phyloP scores from a whole-genome alignment of 257 asterid genomes.

The Solanum rostratum region DNA sequence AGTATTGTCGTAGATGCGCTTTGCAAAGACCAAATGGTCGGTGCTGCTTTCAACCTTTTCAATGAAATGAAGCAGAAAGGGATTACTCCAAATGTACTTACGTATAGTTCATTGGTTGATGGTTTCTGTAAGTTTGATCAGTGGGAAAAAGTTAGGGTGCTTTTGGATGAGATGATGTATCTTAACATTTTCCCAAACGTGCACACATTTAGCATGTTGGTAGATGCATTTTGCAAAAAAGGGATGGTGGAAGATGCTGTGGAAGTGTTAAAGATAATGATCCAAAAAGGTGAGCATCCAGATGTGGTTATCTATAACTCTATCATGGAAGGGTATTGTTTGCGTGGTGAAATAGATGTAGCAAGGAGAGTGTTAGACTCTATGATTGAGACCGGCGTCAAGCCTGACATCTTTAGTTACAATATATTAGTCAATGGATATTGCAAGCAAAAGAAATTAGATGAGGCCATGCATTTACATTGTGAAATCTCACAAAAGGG shows the following conservation, averaged over 20 bases:
- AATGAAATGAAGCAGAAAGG: conserved; percentile 9
- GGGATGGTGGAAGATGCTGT: conserved; percentile 12
- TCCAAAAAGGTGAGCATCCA: not conserved
- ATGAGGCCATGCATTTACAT: conserved; percentile 12
- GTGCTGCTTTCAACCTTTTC: conserved; percentile 8
- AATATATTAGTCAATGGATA: conserved; percentile 19
- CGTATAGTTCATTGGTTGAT: conserved; percentile 8
- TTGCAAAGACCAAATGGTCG: conserved; percentile 17
- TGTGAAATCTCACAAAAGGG: conserved; percentile 11
- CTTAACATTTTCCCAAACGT: not conserved
- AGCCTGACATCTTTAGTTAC: conserved; percentile 8
- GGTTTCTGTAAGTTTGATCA: conserved; percentile 13
- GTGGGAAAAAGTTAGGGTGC: conserved; percentile 1
- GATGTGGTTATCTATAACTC: conserved; percentile 9
- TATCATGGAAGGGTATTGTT: conserved; percentile 20
- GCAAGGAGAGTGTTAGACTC: conserved; percentile 10
- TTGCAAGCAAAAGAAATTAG: conserved; percentile 8
- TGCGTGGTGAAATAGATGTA: conserved; percentile 5
- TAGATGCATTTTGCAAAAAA: not conserved
- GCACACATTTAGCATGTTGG: not conserved
- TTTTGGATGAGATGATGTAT: conserved; percentile 1
- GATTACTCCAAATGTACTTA: conserved; percentile 3
- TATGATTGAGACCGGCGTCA: not conserved
- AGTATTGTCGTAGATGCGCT: conserved; percentile 9
- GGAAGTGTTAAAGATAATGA: conserved; percentile 6